A percentile compares a stretch with the other conserved stretches of the same genome.
These are phyloP conservation scores for Trichoderma atroviride DNA, from an alignment of 2,329 filamentous ascomycete genomes.

Conservation along the genomic window DNA sequence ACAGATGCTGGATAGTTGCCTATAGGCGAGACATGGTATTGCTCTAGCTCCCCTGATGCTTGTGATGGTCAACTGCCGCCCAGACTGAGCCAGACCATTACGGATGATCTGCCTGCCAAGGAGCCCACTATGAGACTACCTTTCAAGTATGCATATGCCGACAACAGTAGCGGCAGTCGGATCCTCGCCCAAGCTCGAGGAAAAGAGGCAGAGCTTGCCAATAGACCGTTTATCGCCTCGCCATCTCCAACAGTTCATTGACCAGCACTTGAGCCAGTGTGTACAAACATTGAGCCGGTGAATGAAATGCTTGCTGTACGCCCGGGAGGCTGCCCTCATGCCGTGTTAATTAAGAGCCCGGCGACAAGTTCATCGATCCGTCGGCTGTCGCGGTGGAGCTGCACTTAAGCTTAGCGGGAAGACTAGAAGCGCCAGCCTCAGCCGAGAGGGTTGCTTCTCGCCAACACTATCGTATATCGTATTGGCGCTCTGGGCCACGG, in stretches of 20 bases:
- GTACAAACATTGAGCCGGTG: not conserved
- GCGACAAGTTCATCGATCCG: not conserved
- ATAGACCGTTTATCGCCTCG: not conserved
- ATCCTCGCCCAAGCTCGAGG: not conserved
- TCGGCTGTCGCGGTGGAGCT: conserved; percentile 20
- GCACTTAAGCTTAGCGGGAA: conserved; percentile 23
- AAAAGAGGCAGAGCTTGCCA: not conserved
- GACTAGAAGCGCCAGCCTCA: conserved; percentile 18
- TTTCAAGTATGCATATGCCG: conserved; percentile 1
- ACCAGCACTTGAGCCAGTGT: not conserved
- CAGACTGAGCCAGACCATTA: conserved; percentile 5
- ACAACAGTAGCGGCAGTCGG: not conserved
- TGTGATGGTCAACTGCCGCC: not conserved
- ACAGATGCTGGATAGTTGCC: conserved; percentile 3
- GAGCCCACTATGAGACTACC: not conserved
- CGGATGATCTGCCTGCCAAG: conserved; percentile 6
- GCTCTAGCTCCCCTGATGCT: conserved; percentile 6
- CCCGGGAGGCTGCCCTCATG: not conserved
- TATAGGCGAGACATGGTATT: conserved; percentile 10
- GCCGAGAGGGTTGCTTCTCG: not conserved
- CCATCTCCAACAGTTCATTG: not conserved
- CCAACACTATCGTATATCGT: conserved; percentile 20
- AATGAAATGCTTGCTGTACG: not conserved
- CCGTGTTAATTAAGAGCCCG: not conserved
- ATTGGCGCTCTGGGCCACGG: not conserved